phyloP scores from a whole-genome alignment of 2,329 filamentous ascomycete species.

The Neofusicoccum cordaticola region DNA sequence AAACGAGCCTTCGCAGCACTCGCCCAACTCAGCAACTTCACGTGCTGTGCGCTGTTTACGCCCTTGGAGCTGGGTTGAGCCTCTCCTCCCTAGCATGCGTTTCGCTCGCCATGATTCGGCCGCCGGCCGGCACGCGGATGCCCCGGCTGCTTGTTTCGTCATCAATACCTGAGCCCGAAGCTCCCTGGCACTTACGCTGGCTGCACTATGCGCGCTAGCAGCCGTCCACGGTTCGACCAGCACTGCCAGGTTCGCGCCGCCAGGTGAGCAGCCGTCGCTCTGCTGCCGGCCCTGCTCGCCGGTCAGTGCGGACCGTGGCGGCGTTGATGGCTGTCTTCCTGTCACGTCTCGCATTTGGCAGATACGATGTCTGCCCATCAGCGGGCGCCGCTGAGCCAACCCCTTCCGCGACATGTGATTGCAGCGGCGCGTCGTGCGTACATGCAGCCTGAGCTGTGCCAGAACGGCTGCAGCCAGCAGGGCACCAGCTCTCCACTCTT shows the following conservation, averaged over 20 bases:
- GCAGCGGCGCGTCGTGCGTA: neutral
- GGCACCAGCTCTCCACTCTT: neutral
- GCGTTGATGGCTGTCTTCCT: neutral
- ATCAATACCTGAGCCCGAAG: conserved; percentile 7
- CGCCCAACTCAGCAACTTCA: neutral
- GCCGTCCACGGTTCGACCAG: neutral
- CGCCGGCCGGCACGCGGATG: conserved; percentile 1
- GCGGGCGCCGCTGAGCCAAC: neutral
- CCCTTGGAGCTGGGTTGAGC: neutral
- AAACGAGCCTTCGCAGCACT: neutral
- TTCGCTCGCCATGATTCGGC: neutral
- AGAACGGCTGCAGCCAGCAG: neutral
- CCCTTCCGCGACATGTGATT: neutral
- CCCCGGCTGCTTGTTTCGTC: conserved; percentile 10
- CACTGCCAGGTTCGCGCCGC: neutral
- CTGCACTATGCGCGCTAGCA: conserved; percentile 5
- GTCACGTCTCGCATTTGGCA: neutral
- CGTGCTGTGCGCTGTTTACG: neutral
- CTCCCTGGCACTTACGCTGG: conserved; percentile 5
- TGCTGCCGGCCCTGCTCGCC: neutral
- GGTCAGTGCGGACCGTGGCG: neutral
- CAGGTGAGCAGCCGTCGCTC: neutral
- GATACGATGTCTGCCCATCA: neutral
- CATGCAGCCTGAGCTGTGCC: neutral
- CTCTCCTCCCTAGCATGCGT: neutral